Base-by-base conservation (phyloP, 768 basidiomycete species). In the Lactifluus subvellereus region DNA sequence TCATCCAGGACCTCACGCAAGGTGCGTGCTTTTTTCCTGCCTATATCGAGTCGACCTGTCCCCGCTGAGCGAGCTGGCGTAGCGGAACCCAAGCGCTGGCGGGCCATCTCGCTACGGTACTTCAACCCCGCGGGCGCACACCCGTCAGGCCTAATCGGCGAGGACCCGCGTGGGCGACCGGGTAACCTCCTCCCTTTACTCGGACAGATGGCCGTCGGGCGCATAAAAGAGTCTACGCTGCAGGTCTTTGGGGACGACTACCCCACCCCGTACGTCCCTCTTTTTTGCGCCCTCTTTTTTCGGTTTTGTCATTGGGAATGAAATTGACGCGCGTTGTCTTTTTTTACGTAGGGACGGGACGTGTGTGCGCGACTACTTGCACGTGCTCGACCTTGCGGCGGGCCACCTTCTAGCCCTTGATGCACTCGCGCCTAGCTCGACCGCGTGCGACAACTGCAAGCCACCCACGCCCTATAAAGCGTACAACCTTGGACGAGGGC, bases 121-220 rank as follows among this genome's bases (percentile, higher is more conserved):
- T 99, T 99, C 89, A 99, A 99, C 74, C 97, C 97, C 66, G 97
- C 93, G 42, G 97, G 97, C n/a, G 95, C 96, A 1, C 96, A 98
- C 74, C 92, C 94, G 2, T 97, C 94, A 22, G 97, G 97, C 47
- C 74, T 79, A 64, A 95, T 99, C 58, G 97, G 97, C 22, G 97
- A 99, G 75, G 95, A 98, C 70, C 97, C 97, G n/a, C 80, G 83
- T 52, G 97, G 97, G 42, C 86, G 92, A 59, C 97, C 97, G 7
- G 94, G 91, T 58, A 99, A 99, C 74, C 81, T 99, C 47, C 77
- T 99, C 35, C 97, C 97, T 7, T 78, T 98, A 9, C 84, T 98
- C 43, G 91, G 94, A 7, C 94, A 96, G 51, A 97, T 98, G 83
- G 95, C 97, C 6, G 77, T 94, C 59, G 97, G 96, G 35, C 86